Evolutionary conservation across 2,329 filamentous ascomycete species (phyloP).

Genomic region (Ophiocordyceps camponoti-floridani): DNA sequence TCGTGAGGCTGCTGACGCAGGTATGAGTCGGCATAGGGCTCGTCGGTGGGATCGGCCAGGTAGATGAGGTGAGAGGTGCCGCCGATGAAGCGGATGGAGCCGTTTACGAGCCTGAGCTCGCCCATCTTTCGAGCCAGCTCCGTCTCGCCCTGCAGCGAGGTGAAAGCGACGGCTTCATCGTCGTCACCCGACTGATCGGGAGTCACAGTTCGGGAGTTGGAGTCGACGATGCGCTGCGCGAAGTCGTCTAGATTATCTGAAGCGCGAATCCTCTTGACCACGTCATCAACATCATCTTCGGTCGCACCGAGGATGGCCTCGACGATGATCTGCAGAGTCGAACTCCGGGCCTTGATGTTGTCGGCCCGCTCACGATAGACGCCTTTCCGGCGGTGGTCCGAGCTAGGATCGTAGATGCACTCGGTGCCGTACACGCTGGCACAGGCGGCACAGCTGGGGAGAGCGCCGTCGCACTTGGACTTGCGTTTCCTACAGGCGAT

Average conservation of each 20-base stretch:
- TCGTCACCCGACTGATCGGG: slow-evolving; percentile 16
- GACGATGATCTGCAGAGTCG: slow-evolving; percentile 80
- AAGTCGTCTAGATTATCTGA: slow-evolving; percentile 51
- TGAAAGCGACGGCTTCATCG: slow-evolving; percentile 18
- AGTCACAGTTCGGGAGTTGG: slow-evolving; percentile 11
- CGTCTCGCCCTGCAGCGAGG: slow-evolving; percentile 42
- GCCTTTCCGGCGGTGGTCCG: slow-evolving; percentile 87
- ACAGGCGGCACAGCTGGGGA: slow-evolving; percentile 89
- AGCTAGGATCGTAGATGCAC: slow-evolving; percentile 91
- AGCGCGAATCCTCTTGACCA: slow-evolving; percentile 76
- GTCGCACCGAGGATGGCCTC: slow-evolving; percentile 83
- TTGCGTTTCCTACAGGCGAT: slow-evolving; percentile 65
- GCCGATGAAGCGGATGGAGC: slow-evolving; percentile 77
- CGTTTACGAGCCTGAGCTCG: slow-evolving; percentile 72
- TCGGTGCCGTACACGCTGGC: slow-evolving; percentile 80
- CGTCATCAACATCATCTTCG: slow-evolving; percentile 65
- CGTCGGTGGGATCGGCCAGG: slow-evolving; percentile 32
- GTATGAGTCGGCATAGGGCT: slow-evolving; percentile 20
- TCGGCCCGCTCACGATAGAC: slow-evolving; percentile 92
- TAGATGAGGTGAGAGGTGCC: slow-evolving; percentile 90
- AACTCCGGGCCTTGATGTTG: slow-evolving; percentile 68
- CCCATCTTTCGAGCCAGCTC: slow-evolving; percentile 89
- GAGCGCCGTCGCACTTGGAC: slow-evolving; percentile 80
- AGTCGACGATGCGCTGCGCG: slow-evolving; percentile 33
- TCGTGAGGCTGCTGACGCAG: slow-evolving; percentile 28